Evolutionary conservation across 805 yeast genomes (phyloP), one percentile per base, ranked within the genome.

Genomic region (Lachancea waltii): DNA sequence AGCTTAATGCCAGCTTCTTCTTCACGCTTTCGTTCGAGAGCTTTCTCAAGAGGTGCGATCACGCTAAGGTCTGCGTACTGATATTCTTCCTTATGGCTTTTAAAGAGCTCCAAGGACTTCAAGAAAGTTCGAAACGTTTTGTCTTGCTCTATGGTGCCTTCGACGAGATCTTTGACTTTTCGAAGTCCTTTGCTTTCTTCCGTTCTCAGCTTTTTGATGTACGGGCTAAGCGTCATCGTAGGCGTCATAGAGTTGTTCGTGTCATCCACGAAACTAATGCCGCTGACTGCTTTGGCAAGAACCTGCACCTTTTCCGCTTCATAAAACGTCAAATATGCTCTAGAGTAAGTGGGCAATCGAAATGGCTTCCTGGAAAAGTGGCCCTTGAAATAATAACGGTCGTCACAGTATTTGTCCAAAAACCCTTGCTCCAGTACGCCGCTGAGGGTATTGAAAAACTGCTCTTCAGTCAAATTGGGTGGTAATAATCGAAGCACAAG

Each of bases 401-500:
- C 65, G 42, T 59, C 58, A 35, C 59, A 59, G 21, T 52, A 43
- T 20, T 49, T 46, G n/a, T 38, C 45, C 25, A 49, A 51, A 31
- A 46, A 38, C 4, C 18, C 30, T 16, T 30, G 9, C 19, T 26
- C 37, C 24, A 34, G 7, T 11, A n/a, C 38, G 5, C 3, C 21
- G 22, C 7, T 11, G 9, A 35, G 9, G 3, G 54, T 46, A 11
- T 42, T 44, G 30, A 48, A 43, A 44, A 68, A 69, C 38, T 60
- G 61, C 7, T 48, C 55, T 39, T 61, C 60, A 1, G 58, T 53
- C 36, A 65, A 47, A 35, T 54, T 49, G 2, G 77, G 73, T 9
- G 78, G 77, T 27, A 73, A 49, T n/a, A 62, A 44, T 29, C 77
- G 58, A 4, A 71, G 26, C 7, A 65, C 64, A 5, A 67, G 38